phyloP scores from a whole-genome alignment of 805 yeast genomes.

The Priceomyces medius region DNA sequence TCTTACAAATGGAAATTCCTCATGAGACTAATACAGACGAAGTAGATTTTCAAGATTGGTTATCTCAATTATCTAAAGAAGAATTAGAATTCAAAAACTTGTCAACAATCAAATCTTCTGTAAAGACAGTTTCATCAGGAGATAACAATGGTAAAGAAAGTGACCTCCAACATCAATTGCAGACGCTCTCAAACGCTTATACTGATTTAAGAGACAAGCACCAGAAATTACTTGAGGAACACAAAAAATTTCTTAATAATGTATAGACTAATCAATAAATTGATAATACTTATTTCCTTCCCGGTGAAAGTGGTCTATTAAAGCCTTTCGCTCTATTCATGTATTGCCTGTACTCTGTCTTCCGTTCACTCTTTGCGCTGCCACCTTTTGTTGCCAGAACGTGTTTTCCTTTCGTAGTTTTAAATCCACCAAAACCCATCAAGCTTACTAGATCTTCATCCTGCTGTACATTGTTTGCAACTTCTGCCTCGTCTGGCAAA shows the following conservation, averaged over 20 bases:
- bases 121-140: slow-evolving; percentile 18
- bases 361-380: slow-evolving; percentile 34
- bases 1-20: slow-evolving; percentile 40
- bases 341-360: slow-evolving; percentile 55
- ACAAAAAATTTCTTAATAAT: slow-evolving; percentile 35
- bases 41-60: slow-evolving; percentile 47
- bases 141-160: slow-evolving; percentile 1
- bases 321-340: slow-evolving; percentile 59
- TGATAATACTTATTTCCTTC: slow-evolving; percentile 14
- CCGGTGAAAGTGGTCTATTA: slow-evolving; percentile 54
- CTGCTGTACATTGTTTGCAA: slow-evolving; percentile 9
- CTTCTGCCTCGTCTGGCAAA: slow-evolving; percentile 4
- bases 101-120: slow-evolving; percentile 40
- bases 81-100: slow-evolving; percentile 52
- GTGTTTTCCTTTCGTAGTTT: slow-evolving; percentile 55
- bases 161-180: slow-evolving; percentile 46
- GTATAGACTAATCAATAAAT: slow-evolving; percentile 6
- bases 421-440: slow-evolving; percentile 61
- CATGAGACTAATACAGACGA: slow-evolving; percentile 20
- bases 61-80: slow-evolving; percentile 48
- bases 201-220: slow-evolving; percentile 57
- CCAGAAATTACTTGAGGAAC: slow-evolving; percentile 55
- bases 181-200: slow-evolving; percentile 57
- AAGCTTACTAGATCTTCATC: slow-evolving; percentile 37
- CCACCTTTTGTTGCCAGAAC: slow-evolving; percentile 52